phyloP scores from a whole-genome alignment of 1,139 yeast species.

The Wickerhamomyces sp. region DNA sequence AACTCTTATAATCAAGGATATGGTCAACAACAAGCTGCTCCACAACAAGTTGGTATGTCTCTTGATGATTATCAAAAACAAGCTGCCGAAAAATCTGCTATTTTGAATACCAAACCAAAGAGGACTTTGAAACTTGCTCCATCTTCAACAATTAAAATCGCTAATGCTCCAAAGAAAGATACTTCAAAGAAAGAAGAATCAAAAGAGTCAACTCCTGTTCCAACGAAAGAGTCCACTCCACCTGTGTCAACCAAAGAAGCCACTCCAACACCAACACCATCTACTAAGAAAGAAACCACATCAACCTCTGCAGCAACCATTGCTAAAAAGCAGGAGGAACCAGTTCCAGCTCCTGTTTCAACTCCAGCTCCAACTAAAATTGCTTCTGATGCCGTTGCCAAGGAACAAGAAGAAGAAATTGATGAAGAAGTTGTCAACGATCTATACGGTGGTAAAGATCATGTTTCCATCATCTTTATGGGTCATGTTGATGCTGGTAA shows the following conservation, averaged over 20 bases:
- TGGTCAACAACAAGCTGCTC: constrained; percentile 22
- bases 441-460: constrained; percentile 96
- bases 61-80: constrained; percentile 75
- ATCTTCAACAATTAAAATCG: constrained; percentile 64
- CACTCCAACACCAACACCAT: constrained; percentile 10
- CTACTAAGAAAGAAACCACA: neutral
- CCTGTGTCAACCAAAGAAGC: constrained; percentile 19
- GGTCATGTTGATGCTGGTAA: constrained; percentile 99
- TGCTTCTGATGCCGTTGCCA: constrained; percentile 40
- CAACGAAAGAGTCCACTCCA: constrained; percentile 21
- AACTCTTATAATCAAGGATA: constrained; percentile 18
- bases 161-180: constrained; percentile 46
- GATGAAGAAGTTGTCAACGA: constrained; percentile 88
- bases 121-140: constrained; percentile 60
- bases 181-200: constrained; percentile 26
- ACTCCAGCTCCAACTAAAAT: constrained; percentile 17
- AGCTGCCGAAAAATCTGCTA: constrained; percentile 28
- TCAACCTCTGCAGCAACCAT: constrained; percentile 9
- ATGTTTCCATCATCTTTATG: constrained; percentile 94
- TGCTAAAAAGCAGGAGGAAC: constrained; percentile 12
- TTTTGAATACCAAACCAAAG: constrained; percentile 36
- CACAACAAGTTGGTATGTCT: constrained; percentile 63
- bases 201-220: constrained; percentile 12
- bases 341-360: constrained; percentile 9
- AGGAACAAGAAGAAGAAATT: constrained; percentile 79